A percentile compares a stretch with the other conserved stretches of the same genome.
These are phyloP conservation scores for Heliosperma pusillum DNA, from an alignment of 148 eudicot species.

Conservation along the genomic window DNA sequence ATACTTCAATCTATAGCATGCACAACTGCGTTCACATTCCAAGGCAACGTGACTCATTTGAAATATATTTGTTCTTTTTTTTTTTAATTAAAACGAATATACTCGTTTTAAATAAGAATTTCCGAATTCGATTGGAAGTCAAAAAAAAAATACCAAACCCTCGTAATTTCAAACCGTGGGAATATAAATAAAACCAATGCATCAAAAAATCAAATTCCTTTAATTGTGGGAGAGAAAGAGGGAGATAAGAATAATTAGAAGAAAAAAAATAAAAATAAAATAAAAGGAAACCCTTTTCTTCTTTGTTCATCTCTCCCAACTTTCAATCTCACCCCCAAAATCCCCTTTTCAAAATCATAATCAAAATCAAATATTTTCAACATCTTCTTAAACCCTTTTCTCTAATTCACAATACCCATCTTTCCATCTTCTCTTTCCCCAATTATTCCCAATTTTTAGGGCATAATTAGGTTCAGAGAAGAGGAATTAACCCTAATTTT, in stretches of 20 bases:
- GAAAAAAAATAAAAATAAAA: not conserved
- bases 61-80: too few species aligned
- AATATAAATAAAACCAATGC: slow-evolving; percentile 28
- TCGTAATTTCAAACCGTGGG: not conserved
- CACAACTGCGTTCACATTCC: too few species aligned
- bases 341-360: slow-evolving; percentile 8
- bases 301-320: not conserved
- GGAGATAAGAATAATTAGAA: slow-evolving; percentile 33
- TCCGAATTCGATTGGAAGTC: too few species aligned
- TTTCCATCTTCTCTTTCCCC: slow-evolving; percentile 9
- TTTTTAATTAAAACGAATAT: too few species aligned
- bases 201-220: slow-evolving; percentile 12
- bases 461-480: slow-evolving; percentile 11
- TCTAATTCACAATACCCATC: not conserved
- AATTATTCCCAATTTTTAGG: slow-evolving; percentile 15
- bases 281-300: slow-evolving; percentile 7
- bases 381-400: slow-evolving; percentile 41
- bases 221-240: slow-evolving; percentile 25
- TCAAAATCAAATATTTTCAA: slow-evolving; percentile 4
- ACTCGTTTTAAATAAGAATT: too few species aligned
- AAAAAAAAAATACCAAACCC: not conserved
- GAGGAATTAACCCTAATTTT: slow-evolving; percentile 7
- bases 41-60: too few species aligned
- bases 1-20: too few species aligned
- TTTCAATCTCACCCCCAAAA: not conserved